phyloP scores from a whole-genome alignment of 1,139 yeast genomes.

The Diutina rugosa region DNA sequence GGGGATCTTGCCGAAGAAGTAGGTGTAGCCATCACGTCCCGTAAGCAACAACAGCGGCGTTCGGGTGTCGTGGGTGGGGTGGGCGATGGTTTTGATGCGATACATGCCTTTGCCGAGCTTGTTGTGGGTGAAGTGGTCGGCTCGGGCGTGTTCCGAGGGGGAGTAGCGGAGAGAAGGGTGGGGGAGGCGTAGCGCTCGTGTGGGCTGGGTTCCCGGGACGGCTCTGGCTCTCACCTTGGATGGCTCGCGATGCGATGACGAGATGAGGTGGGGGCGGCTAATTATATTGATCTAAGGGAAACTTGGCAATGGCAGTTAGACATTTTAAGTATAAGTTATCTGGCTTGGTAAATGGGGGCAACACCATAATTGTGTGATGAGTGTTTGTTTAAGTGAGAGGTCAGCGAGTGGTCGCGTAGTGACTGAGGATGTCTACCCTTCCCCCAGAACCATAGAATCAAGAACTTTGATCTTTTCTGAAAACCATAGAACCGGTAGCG shows the following conservation, averaged over 20 bases:
- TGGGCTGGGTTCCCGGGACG: background rate
- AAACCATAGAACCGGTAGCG: too few species aligned
- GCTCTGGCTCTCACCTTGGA: background rate
- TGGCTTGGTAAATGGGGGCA: too few species aligned
- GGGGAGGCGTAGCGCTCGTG: background rate
- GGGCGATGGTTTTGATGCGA: constrained; percentile 31
- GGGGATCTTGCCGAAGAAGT: constrained; percentile 67
- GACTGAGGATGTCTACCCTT: too few species aligned
- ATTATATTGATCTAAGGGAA: too few species aligned
- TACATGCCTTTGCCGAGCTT: constrained; percentile 16
- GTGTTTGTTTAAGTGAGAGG: too few species aligned
- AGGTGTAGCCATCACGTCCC: constrained; percentile 40
- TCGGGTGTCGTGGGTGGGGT: constrained; percentile 45
- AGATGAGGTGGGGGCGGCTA: background rate
- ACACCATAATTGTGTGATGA: too few species aligned
- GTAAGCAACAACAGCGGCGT: constrained; percentile 43
- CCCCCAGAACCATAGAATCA: too few species aligned
- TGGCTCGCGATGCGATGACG: background rate
- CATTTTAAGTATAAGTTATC: too few species aligned
- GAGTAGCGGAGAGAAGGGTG: background rate
- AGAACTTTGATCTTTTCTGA: too few species aligned
- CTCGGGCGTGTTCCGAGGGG: background rate
- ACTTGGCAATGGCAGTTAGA: too few species aligned
- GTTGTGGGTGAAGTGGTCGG: background rate
- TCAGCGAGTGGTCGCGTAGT: too few species aligned